phyloP scores from a whole-genome alignment of 2,329 filamentous ascomycete genomes.

The Fusarium sp. region DNA sequence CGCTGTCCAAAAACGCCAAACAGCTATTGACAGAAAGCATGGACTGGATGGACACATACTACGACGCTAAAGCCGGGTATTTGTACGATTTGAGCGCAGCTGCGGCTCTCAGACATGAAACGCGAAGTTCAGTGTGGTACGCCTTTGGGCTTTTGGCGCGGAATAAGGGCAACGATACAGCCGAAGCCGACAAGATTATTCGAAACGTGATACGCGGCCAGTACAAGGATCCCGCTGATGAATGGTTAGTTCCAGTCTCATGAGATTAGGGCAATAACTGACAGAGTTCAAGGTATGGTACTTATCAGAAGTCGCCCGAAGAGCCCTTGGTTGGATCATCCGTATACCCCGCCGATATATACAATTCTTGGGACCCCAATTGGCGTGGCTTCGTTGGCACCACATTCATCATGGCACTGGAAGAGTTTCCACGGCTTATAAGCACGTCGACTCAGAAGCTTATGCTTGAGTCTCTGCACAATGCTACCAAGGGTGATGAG shows the following conservation, averaged over 20 bases:
- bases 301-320: slow-evolving; percentile 66
- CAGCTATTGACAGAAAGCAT: slow-evolving; percentile 51
- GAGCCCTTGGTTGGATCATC: slow-evolving; percentile 66
- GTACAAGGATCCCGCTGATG: slow-evolving; percentile 61
- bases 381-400: slow-evolving; percentile 73
- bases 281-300: slow-evolving; percentile 41
- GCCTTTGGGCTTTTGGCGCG: slow-evolving; percentile 67
- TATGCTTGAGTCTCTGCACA: slow-evolving; percentile 65
- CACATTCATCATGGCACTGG: slow-evolving; percentile 66
- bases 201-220: slow-evolving; percentile 64
- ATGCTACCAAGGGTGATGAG: slow-evolving; percentile 67
- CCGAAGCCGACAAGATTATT: slow-evolving; percentile 64
- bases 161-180: slow-evolving; percentile 60
- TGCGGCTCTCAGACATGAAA: slow-evolving; percentile 64
- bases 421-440: slow-evolving; percentile 65
- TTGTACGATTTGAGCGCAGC: slow-evolving; percentile 60
- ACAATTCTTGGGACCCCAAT: slow-evolving; percentile 71
- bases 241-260: slow-evolving; percentile 59
- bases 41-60: slow-evolving; percentile 65
- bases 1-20: slow-evolving; percentile 21
- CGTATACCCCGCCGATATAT: slow-evolving; percentile 62
- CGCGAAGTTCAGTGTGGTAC: slow-evolving; percentile 68
- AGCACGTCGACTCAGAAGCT: slow-evolving; percentile 51
- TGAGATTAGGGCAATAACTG: fast-evolving
- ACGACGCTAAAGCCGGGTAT: slow-evolving; percentile 63